A percentile compares a stretch with the other conserved stretches of the same genome.
Conservation (phyloP, 2,329 filamentous ascomycete species). For the Fusarium austroafricanum region DNA sequence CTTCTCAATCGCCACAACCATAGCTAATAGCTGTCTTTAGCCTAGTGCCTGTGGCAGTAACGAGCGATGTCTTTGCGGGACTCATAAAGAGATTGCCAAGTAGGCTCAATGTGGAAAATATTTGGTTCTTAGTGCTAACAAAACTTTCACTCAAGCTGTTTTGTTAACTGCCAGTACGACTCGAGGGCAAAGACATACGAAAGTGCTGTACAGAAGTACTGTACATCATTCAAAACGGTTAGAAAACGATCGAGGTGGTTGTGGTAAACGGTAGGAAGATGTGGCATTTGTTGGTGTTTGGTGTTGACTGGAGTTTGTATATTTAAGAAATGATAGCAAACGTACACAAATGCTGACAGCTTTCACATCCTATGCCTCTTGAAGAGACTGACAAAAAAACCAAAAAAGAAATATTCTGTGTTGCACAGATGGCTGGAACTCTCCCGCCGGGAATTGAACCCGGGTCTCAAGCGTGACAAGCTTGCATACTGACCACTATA, state of each 20-base stretch:
- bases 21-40: neutral
- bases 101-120: neutral
- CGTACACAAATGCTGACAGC: too few species aligned
- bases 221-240: constrained; percentile 1
- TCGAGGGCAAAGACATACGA: neutral
- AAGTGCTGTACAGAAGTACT: constrained; percentile 12
- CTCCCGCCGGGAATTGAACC: constrained; percentile 37
- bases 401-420: neutral
- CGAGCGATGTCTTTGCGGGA: constrained; percentile 21
- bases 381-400: too few species aligned
- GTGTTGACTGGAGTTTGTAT: neutral
- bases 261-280: too few species aligned
- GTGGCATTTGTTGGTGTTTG: too few species aligned
- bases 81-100: constrained; percentile 22
- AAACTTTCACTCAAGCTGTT: neutral
- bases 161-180: constrained; percentile 8
- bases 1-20: fast-evolving
- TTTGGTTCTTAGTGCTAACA: neutral
- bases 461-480: constrained; percentile 37
- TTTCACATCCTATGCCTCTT: too few species aligned
- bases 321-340: fast-evolving
- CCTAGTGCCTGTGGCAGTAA: constrained; percentile 4
- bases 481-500: constrained; percentile 37
- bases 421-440: constrained; percentile 25
- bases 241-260: neutral